Base-by-base conservation (phyloP, 2,329 filamentous ascomycete species). In the Amauroascus verrucosus region DNA sequence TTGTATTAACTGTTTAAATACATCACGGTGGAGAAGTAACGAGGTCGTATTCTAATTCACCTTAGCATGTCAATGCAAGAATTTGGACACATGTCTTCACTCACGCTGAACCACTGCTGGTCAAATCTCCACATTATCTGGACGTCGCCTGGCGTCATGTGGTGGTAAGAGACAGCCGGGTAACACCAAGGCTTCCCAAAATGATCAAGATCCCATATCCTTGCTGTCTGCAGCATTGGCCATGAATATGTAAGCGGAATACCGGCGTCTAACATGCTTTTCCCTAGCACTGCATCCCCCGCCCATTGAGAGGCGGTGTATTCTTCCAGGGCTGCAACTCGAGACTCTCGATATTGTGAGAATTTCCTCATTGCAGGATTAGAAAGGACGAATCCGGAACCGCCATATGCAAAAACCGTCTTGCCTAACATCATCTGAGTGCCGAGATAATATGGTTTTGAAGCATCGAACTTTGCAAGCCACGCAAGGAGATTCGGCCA, bases 401-500 rank as follows among this genome's bases (percentile, higher is more conserved):
- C 78, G 8, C 76, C 77, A 53, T 79, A 73, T 0, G 72, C 76
- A 61, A 79, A 79, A 13, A 77, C 64, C 0, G 73, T 67, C 3
- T 74, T 70, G 9, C 68, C 73, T 54, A 77, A 76, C 62, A 72
- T 70, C 58, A 76, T 77, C 57, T 77, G 74, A 30, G 76, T 77
- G 37, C 77, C 79, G 30, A 79, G 70, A 60, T 81, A 82, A 45
- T 69, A 65, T 4, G 75, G 73, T 55, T 76, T 63, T 1, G 62
- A 63, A 2, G 73, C 58, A 61, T 82, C 73, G 57, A 77, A 73
- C 20, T 72, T 67, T 16, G 68, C 66, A 20, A 82, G 69, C 77
- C 77, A 82, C 22, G 70, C 65, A 14, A 80, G 60, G 38, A 81
- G 59, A 30, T 77, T 78, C 32, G 71, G 66, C 70, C 78, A 78